These are phyloP conservation scores for Zygoascus biomembranicola DNA, from an alignment of 805 yeast species.

Conservation along the genomic window DNA sequence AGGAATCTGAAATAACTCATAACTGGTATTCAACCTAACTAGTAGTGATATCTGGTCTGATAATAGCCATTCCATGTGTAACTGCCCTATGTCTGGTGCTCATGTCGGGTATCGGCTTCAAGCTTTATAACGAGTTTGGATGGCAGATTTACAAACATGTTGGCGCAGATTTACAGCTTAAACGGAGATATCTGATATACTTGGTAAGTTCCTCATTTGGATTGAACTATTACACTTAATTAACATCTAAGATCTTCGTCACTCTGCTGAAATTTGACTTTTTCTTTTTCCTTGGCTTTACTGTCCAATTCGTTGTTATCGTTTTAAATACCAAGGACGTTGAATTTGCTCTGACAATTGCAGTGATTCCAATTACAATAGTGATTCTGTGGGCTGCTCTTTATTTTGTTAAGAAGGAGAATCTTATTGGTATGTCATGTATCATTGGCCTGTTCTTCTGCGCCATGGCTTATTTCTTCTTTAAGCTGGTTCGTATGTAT, in stretches of 20 bases:
- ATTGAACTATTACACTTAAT: background rate
- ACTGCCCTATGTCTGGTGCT: constrained; percentile 31
- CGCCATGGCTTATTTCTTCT: constrained; percentile 39
- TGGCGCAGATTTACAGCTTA: constrained; percentile 39
- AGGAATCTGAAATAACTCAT: background rate
- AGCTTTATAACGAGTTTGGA: constrained; percentile 34
- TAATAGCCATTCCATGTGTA: constrained; percentile 37
- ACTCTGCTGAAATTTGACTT: constrained; percentile 34
- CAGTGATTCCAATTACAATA: constrained; percentile 39
- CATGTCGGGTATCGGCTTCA: constrained; percentile 28
- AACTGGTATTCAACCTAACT: background rate
- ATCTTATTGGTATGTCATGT: constrained; percentile 21
- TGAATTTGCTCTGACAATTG: constrained; percentile 40
- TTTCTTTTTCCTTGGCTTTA: constrained; percentile 43
- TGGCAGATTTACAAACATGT: constrained; percentile 42
- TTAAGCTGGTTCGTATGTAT: constrained; percentile 39
- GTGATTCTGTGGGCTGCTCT: constrained; percentile 32
- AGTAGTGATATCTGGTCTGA: constrained; percentile 26
- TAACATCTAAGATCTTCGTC: constrained; percentile 31
- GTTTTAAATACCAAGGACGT: constrained; percentile 33
- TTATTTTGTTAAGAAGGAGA: constrained; percentile 32
- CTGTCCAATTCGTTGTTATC: constrained; percentile 41
- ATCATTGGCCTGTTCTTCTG: constrained; percentile 30
- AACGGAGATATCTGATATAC: constrained; percentile 27
- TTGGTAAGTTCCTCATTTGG: constrained; percentile 11